Evolutionary conservation across 1,284 basidiomycete species (phyloP), one percentile per base, ranked within the genome.

Genomic region (Trichosporon inkin): DNA sequence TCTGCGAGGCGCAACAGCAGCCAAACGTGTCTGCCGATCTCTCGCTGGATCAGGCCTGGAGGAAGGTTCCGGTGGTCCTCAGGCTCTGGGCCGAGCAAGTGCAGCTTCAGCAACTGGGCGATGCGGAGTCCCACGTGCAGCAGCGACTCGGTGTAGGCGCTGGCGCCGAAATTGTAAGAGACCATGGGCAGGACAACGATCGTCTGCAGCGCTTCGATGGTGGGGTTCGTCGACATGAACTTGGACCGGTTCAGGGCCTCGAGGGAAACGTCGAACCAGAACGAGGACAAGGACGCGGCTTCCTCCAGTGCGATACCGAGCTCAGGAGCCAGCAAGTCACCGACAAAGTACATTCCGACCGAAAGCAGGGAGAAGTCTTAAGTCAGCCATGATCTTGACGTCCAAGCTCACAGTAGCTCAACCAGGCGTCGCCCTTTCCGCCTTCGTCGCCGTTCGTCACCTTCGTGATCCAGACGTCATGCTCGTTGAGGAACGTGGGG

Each of bases 391-490:
- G 24, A 13, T n/a, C 5, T 35, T 19, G 10, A 1, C 1, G 13
- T 13, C 1, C 16, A 11, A 58, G 28, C 63, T 62, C 36, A 64
- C 63, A 64, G 36, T 57, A 60, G 13, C 60, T 62, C 5, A 66
- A 36, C 64, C 64, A 66, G 8, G 64, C 64, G 34, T 66, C 64
- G 37, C 62, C 56, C 56, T 66, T 66, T 19, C 58, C 62, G 16
- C 52, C 47, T 40, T 61, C 56, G 8, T 57, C 37, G 14, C 64
- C 64, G 24, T 62, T 60, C 44, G 57, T 63, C 10, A 69, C 51
- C 0, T 55, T 59, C 6, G 47, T 44, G 20, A 68, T 67, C 69
- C 69, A 71, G 47, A 60, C 56, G 39, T 69, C 67, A 36, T 71
- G 69, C 41, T 68, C 65, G 5, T 37, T 36, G 7, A 71, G 52